These are phyloP conservation scores for Talaromyces sp. DNA, from an alignment of 2,329 filamentous ascomycete genomes.

Conservation along the genomic window DNA sequence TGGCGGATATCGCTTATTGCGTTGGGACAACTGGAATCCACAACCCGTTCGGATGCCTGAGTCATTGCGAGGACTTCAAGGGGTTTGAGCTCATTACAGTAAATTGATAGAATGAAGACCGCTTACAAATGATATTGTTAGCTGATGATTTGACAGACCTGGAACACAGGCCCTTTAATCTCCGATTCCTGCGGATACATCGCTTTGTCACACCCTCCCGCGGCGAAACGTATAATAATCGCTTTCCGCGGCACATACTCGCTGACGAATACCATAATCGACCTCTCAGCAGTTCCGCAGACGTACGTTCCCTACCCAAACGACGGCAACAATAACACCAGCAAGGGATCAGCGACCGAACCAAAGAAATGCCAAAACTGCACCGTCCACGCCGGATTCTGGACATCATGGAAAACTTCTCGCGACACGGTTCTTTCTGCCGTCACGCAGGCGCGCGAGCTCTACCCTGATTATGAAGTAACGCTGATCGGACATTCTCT, in stretches of 20 bases:
- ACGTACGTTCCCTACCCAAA: conserved; percentile 83
- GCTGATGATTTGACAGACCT: conserved; percentile 52
- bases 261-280: conserved; percentile 83
- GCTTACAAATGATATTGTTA: background rate
- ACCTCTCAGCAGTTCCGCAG: conserved; percentile 85
- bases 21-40: conserved; percentile 79
- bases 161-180: conserved; percentile 83
- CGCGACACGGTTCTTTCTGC: conserved; percentile 65
- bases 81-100: conserved; percentile 69
- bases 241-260: conserved; percentile 95
- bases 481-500: conserved; percentile 86
- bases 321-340: conserved; percentile 38
- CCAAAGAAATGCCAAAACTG: conserved; percentile 72
- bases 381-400: conserved; percentile 88
- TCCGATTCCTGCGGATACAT: conserved; percentile 93
- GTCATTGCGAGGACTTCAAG: conserved; percentile 80
- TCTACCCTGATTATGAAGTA: conserved; percentile 69
- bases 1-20: conserved; percentile 94
- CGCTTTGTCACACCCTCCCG: conserved; percentile 70
- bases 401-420: conserved; percentile 77
- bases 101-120: background rate
- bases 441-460: conserved; percentile 56
- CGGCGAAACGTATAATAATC: conserved; percentile 66
- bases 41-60: conserved; percentile 79
- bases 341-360: conserved; percentile 23